Base-by-base conservation (phyloP, 2,329 filamentous ascomycete genomes). In the Neopestalotiopsis clavispora region DNA sequence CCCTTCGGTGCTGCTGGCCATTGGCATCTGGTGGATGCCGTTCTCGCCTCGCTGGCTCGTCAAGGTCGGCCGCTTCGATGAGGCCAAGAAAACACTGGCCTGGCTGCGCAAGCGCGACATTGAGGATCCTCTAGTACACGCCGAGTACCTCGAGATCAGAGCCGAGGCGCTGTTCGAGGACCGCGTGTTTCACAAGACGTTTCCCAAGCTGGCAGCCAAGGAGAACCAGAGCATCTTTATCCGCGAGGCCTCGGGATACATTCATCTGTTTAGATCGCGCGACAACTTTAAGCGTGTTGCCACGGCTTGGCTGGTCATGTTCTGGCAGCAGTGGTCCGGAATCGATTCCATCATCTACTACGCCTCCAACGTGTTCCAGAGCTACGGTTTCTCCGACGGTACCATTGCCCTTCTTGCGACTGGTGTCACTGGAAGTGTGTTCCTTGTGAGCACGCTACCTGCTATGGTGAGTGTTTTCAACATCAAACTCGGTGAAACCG, bases 41-140 rank as follows among this genome's bases (percentile, higher is more conserved):
- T 88, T 85, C 72, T 88, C 86, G 0, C 87, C 87, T 0, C 80
- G 87, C 38, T 89, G 86, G 75, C 81, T 89, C 0, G 82, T 81
- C 7, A 81, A 80, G 4, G 81, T 83, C 64, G 81, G 80, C 10
- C 81, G 84, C 2, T 78, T 87, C 40, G 78, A 84, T 4, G 86
- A 88, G 67, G 83, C 84, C 0, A 77, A 88, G 5, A 69, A 79
- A 7, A 82, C 79, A n/a, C 77, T 89, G 0, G 77, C 78, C 4
- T 84, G 81, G 69, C 78, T 90, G 7, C 84, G 87, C 12, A 80
- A 81, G 40, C 77, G 89, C 2, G 84, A 86, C 0, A 70, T 76
- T 0, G 81, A 79, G 1, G 87, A 90, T 70, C 73, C 79, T 7
- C 80, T 86, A 4, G 81, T 91, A 4, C 80, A 83, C 5, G 80